Percentiles rank a stretch among this genome's conserved stretches.
Evolutionary conservation across 257 asterid species (phyloP).

Genomic region (Solanum piurae): DNA sequence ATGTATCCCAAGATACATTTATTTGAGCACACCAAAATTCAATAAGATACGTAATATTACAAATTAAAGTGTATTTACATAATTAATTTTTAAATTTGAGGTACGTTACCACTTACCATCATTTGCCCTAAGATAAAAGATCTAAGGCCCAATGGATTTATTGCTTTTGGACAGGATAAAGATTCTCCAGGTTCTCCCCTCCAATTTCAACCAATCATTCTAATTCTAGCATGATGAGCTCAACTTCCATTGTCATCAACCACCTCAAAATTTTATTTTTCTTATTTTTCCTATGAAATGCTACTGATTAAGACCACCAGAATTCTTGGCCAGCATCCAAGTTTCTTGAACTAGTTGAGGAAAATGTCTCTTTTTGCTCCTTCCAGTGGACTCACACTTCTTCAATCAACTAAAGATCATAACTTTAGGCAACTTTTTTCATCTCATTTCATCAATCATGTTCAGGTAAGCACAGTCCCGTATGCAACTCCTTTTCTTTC

Average conservation of each 20-base stretch:
- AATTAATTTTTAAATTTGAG: no score
- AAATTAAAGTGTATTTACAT: no score
- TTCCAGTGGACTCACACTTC: conserved; percentile 33
- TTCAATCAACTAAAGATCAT: conserved; percentile 21
- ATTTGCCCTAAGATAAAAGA: neutral
- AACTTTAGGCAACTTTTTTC: conserved; percentile 14
- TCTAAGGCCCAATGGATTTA: neutral
- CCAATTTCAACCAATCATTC: conserved; percentile 59
- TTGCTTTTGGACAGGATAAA: neutral
- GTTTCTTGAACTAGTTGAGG: conserved; percentile 12
- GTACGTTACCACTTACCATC: neutral
- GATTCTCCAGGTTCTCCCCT: conserved; percentile 11
- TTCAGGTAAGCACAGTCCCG: conserved; percentile 40
- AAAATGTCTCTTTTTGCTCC: conserved; percentile 53
- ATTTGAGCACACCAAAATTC: no score
- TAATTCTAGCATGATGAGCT: conserved; percentile 36
- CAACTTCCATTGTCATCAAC: conserved; percentile 1
- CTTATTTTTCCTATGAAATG: conserved; percentile 9
- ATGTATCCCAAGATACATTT: no score
- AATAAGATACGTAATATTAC: no score
- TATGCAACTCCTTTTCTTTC: conserved; percentile 27
- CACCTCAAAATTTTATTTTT: conserved; percentile 15
- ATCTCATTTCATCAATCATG: conserved; percentile 28
- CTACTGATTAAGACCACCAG: conserved; percentile 4
- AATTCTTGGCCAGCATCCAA: neutral